phyloP scores from a whole-genome alignment of 106 monocot species.

The Cymbidium sinense region DNA sequence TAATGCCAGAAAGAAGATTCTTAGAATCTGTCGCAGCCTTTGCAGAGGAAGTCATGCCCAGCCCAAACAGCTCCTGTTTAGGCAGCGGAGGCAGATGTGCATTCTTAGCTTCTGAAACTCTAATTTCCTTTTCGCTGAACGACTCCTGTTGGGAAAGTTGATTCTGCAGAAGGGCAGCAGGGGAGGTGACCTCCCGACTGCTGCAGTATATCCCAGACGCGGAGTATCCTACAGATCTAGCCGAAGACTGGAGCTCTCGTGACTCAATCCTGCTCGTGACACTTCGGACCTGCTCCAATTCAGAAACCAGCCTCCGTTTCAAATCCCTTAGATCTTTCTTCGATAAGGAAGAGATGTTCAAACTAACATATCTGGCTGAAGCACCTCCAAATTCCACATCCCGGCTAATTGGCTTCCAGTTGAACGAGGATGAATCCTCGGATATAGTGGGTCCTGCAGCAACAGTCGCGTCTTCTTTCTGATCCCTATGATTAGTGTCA shows the following conservation, averaged over 20 bases:
- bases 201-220: slow-evolving; percentile 17
- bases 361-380: slow-evolving; percentile 12
- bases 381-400: background rate
- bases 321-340: slow-evolving; percentile 33
- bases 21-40: slow-evolving; percentile 12
- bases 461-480: slow-evolving; percentile 1
- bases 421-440: slow-evolving; percentile 37
- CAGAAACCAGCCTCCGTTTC: slow-evolving; percentile 41
- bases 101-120: slow-evolving; percentile 6
- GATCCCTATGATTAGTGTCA: background rate
- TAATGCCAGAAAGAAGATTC: slow-evolving; percentile 34
- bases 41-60: background rate
- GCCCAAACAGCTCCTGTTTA: background rate
- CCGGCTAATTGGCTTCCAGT: slow-evolving; percentile 1
- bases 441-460: slow-evolving; percentile 8
- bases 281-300: slow-evolving; percentile 52
- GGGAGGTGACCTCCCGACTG: slow-evolving; percentile 20
- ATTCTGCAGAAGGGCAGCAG: background rate
- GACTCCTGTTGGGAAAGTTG: background rate
- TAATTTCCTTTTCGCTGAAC: background rate
- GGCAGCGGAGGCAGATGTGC: background rate
- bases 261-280: slow-evolving; percentile 40
- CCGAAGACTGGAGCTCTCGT: slow-evolving; percentile 16
- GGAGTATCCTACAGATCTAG: slow-evolving; percentile 23
- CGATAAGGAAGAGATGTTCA: slow-evolving; percentile 27